Percentiles rank a stretch among this genome's conserved stretches.
These are phyloP conservation scores for Cephaloascus fragrans DNA, from an alignment of 805 yeast genomes.

Conservation along the genomic window DNA sequence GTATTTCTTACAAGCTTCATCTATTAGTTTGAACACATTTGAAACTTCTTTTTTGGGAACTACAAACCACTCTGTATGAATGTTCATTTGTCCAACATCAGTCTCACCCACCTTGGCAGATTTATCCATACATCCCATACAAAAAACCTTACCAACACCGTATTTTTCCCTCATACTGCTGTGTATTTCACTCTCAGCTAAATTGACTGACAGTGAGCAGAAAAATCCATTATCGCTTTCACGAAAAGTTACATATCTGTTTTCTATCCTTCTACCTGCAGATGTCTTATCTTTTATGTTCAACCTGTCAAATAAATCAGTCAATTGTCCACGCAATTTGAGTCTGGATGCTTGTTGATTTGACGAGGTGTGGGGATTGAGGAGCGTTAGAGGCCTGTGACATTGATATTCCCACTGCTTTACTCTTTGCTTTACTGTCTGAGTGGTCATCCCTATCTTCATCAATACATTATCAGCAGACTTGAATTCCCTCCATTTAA, in stretches of 20 bases:
- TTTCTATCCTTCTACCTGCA: not conserved
- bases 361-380: constrained; percentile 19
- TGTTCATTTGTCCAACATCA: constrained; percentile 7
- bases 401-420: constrained; percentile 47
- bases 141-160: constrained; percentile 39
- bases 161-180: constrained; percentile 20
- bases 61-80: constrained; percentile 51
- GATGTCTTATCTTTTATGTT: not conserved
- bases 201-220: constrained; percentile 16
- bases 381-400: constrained; percentile 29
- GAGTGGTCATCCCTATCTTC: constrained; percentile 47
- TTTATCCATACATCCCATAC: constrained; percentile 30
- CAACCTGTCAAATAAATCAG: constrained; percentile 2
- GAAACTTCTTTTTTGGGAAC: constrained; percentile 31
- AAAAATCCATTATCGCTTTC: constrained; percentile 22
- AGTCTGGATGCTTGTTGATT: not conserved
- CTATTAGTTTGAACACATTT: constrained; percentile 21
- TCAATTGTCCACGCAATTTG: not conserved
- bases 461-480: constrained; percentile 29
- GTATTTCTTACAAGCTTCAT: constrained; percentile 10
- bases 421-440: constrained; percentile 28
- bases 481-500: constrained; percentile 22
- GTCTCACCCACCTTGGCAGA: too few relatives aligned
- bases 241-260: constrained; percentile 10
- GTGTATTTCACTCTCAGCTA: constrained; percentile 35